Base-by-base conservation (phyloP, 495 filamentous ascomycete genomes). In the Mytilinidion resinicola region DNA sequence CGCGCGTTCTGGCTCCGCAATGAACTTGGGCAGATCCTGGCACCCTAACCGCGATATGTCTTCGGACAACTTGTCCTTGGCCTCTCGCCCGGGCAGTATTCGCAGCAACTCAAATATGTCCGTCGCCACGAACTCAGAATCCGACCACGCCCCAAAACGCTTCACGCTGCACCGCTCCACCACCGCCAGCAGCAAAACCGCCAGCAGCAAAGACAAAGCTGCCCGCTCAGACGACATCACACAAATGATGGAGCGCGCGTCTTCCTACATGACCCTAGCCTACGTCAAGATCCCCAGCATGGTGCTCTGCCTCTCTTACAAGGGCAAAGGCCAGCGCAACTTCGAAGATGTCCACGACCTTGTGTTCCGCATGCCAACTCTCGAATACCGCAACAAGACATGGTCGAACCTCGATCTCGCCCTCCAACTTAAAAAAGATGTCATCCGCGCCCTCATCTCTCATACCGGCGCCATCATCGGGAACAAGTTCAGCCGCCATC, bases 381-480 rank as follows among this genome's bases (percentile, higher is more conserved):
- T 99, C 39, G 93, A 99, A 69, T 97, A 96, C 70, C 81, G 89
- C 50, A 97, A 99, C 76, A 97, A 96, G 74, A 97, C 91, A 9
- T 99, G 93, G 93, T 96, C 92, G 15, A 97, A 97, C 70, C 82
- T 97, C 8, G 93, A 99, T 61, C 82, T 99, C 10, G 91, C 92
- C 0, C 76, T 96, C 50, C 85, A 87, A 17, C 76, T 99, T 46
- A 97, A 99, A 78, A 90, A 87, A 62, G 90, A 95, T 54, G 88
- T 96, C 62, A 93, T 95, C 70, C 86, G 87, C 66, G 95, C 95
- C 1, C 80, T 98, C 19, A 91, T 98, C 66, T 92, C 89, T 33
- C 93, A 98, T 70, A 89, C 91, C 2, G 92, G 91, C 20, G 91
- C 95, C 50, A 97, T 98, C 65, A 86, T 98, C 57, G 89, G 93